Evolutionary conservation across 108 stramenopile genomes (phyloP).

Genomic region (Chaetoceros tenuissimus): DNA sequence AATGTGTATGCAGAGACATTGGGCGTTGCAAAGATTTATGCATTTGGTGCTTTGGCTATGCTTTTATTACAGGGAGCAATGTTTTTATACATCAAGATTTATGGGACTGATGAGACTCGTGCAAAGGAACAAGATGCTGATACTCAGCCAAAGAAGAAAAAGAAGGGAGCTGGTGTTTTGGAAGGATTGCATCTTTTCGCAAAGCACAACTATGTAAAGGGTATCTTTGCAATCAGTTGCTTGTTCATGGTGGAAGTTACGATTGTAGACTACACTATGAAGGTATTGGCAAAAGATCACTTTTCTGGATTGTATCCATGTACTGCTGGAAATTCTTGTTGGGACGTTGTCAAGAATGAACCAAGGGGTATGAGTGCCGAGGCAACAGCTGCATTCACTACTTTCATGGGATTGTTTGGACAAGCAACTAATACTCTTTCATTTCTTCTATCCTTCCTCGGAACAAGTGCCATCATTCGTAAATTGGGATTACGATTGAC

Average conservation of each 20-base stretch:
- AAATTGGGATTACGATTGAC: constrained; percentile 84
- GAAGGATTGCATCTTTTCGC: constrained; percentile 89
- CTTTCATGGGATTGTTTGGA: constrained; percentile 95
- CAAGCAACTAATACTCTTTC: constrained; percentile 91
- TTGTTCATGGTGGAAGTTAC: constrained; percentile 98
- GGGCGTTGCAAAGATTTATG: constrained; percentile 70
- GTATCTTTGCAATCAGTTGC: constrained; percentile 94
- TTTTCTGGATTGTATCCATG: constrained; percentile 86
- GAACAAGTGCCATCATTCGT: constrained; percentile 93
- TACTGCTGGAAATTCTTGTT: constrained; percentile 58
- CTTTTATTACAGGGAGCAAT: constrained; percentile 85
- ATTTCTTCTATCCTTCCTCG: constrained; percentile 87
- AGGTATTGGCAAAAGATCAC: constrained; percentile 83
- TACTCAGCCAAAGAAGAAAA: constrained; percentile 31
- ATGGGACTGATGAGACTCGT: constrained; percentile 43
- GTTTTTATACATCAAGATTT: constrained; percentile 76
- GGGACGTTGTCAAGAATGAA: constrained; percentile 43
- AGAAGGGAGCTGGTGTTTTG: constrained; percentile 77
- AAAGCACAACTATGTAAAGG: constrained; percentile 94
- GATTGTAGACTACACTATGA: constrained; percentile 96
- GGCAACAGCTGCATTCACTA: constrained; percentile 76
- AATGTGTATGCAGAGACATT: constrained; percentile 46
- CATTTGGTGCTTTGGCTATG: constrained; percentile 81
- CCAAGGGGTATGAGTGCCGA: constrained; percentile 64
- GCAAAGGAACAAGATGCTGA: not conserved